phyloP scores from a whole-genome alignment of 768 basidiomycete species.

The Chiua virens region DNA sequence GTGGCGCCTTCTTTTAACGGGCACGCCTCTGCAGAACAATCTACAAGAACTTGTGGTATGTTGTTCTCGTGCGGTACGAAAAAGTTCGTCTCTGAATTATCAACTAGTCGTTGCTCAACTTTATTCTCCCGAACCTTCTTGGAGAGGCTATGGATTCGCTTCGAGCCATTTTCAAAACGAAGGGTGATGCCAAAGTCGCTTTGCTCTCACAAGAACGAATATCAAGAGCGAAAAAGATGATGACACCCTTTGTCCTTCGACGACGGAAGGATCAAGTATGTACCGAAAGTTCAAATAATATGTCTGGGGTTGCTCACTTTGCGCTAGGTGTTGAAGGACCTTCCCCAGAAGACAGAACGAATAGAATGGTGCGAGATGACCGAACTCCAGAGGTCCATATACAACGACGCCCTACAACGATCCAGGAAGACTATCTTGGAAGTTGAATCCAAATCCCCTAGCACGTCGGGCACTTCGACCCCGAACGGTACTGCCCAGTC shows the following conservation, averaged over 20 bases:
- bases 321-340: conserved; percentile 80
- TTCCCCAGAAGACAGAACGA: conserved; percentile 89
- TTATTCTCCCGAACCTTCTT: conserved; percentile 93
- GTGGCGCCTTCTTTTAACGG: conserved; percentile 92
- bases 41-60: conserved; percentile 86
- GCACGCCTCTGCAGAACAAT: conserved; percentile 93
- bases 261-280: conserved; percentile 90
- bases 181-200: conserved; percentile 86
- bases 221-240: conserved; percentile 96
- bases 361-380: conserved; percentile 98
- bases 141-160: conserved; percentile 72
- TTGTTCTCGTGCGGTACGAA: conserved; percentile 1
- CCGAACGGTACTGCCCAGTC: conserved; percentile 28
- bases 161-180: conserved; percentile 95
- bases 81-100: conserved; percentile 4
- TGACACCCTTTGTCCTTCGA: conserved; percentile 98
- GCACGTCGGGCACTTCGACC: conserved; percentile 33
- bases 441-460: conserved; percentile 22
- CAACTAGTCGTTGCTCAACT: conserved; percentile 89
- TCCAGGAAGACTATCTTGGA: conserved; percentile 81
- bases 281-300: neutral
- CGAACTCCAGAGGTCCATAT: conserved; percentile 74
- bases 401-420: conserved; percentile 80
- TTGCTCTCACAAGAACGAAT: conserved; percentile 91
- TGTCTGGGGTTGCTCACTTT: conserved; percentile 1